Percentiles rank a stretch among this genome's conserved stretches.
Evolutionary conservation across 2,329 filamentous ascomycete genomes (phyloP).

Genomic region (Cercospora nicotianae): DNA sequence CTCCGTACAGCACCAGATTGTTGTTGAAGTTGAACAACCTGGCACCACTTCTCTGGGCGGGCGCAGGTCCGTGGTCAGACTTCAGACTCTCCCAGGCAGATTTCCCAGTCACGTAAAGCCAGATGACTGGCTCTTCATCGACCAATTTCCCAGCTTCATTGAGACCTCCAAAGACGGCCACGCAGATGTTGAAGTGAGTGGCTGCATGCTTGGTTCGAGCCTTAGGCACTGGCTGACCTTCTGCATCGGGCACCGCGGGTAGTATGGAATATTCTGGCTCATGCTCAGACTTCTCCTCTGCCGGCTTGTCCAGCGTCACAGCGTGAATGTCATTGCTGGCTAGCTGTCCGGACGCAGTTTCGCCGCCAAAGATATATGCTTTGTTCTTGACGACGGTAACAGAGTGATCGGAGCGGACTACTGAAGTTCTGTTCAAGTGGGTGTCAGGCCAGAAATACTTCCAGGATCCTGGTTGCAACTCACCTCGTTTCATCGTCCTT

Average conservation of each 20-base stretch:
- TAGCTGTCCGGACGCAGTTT: constrained; percentile 39
- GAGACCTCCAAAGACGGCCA: constrained; percentile 45
- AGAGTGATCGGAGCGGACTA: constrained; percentile 41
- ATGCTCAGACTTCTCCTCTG: constrained; percentile 37
- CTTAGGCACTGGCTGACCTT: constrained; percentile 38
- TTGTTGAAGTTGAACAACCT: constrained; percentile 35
- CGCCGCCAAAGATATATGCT: constrained; percentile 49
- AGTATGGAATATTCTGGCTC: constrained; percentile 46
- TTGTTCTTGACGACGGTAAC: constrained; percentile 45
- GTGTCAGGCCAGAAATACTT: neutral
- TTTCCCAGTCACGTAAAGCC: constrained; percentile 43
- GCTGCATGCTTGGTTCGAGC: constrained; percentile 44
- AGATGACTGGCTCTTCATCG: constrained; percentile 42
- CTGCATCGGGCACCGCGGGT: constrained; percentile 41
- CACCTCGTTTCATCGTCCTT: constrained; percentile 39
- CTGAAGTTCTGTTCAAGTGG: constrained; percentile 28
- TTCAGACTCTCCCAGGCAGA: constrained; percentile 34
- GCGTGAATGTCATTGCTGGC: constrained; percentile 48
- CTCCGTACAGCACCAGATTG: constrained; percentile 36
- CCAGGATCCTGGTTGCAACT: neutral
- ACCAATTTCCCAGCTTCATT: constrained; percentile 37
- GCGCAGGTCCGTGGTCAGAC: constrained; percentile 28
- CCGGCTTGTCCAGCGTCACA: constrained; percentile 37
- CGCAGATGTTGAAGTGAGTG: constrained; percentile 42
- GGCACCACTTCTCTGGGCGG: constrained; percentile 31